These are phyloP conservation scores for Serpula lacrymans DNA, from an alignment of 768 basidiomycete species.

Conservation along the genomic window DNA sequence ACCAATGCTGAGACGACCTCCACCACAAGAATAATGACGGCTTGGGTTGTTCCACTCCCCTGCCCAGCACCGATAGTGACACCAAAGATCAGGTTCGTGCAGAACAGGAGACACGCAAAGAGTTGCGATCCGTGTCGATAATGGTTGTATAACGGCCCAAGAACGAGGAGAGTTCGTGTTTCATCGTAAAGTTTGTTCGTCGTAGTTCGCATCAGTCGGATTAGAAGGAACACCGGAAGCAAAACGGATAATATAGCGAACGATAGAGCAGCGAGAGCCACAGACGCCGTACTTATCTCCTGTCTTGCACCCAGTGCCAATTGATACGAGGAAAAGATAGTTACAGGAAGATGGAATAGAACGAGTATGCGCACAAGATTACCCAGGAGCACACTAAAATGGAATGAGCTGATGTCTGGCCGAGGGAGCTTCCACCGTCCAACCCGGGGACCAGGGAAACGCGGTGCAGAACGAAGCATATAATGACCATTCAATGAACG, in stretches of 20 bases:
- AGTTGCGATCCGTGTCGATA: conserved; percentile 89
- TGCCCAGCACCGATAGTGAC: conserved; percentile 88
- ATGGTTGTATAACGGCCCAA: conserved; percentile 93
- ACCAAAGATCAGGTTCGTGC: conserved; percentile 79
- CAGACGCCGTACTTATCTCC: conserved; percentile 47
- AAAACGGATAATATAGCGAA: conserved; percentile 79
- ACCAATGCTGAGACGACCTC: conserved; percentile 86
- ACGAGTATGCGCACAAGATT: conserved; percentile 90
- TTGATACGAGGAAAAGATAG: conserved; percentile 87
- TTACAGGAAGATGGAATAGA: conserved; percentile 92
- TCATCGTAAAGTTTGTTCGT: conserved; percentile 94
- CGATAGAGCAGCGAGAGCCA: conserved; percentile 77
- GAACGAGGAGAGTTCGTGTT: conserved; percentile 82
- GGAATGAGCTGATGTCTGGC: conserved; percentile 71
- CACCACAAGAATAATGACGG: conserved; percentile 83
- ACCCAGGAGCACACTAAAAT: conserved; percentile 77
- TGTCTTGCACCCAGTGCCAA: no score
- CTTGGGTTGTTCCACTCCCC: conserved; percentile 85
- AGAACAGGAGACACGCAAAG: conserved; percentile 79
- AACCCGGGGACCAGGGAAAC: no score
- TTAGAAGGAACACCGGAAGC: conserved; percentile 69
- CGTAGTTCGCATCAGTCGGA: conserved; percentile 75
- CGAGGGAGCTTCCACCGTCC: conserved; percentile 31
- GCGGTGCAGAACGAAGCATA: conserved; percentile 20
- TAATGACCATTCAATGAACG: conserved; percentile 23